phyloP scores from a whole-genome alignment of 257 asterid genomes.

The Solanum sejunctum region DNA sequence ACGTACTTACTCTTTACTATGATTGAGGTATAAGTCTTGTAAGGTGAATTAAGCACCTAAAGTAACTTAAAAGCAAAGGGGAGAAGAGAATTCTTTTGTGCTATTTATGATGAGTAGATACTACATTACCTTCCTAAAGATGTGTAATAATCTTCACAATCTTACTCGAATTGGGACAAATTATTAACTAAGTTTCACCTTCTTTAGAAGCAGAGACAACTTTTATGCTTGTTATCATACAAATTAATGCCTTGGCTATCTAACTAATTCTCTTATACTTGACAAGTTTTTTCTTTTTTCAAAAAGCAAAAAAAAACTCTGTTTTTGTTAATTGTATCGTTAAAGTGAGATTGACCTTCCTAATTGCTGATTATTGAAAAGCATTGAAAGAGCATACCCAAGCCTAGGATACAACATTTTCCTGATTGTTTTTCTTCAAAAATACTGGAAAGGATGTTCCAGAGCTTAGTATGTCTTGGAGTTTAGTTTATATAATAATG shows the following conservation, averaged over 20 bases:
- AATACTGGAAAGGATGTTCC: neutral
- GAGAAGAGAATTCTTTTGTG: neutral
- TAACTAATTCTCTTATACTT: neutral
- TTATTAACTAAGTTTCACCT: constrained; percentile 2
- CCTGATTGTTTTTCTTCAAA: neutral
- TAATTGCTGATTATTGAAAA: neutral
- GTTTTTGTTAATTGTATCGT: neutral
- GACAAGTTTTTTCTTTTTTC: neutral
- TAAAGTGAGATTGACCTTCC: neutral
- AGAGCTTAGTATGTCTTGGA: no score
- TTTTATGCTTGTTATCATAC: neutral
- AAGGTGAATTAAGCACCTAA: constrained; percentile 24
- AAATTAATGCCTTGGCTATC: neutral
- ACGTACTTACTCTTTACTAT: constrained; percentile 2
- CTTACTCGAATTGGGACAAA: constrained; percentile 38
- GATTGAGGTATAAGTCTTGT: constrained; percentile 21
- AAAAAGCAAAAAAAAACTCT: neutral
- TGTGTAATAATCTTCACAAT: constrained; percentile 23
- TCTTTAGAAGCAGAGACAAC: neutral
- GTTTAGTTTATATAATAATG: no score
- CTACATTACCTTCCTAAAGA: constrained; percentile 14
- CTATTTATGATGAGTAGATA: constrained; percentile 14
- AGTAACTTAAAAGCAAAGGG: constrained; percentile 79
- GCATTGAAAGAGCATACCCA: neutral
- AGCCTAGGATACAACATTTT: neutral